Evolutionary conservation across 1,284 basidiomycete genomes (phyloP).

Genomic region (Athelia sp.): DNA sequence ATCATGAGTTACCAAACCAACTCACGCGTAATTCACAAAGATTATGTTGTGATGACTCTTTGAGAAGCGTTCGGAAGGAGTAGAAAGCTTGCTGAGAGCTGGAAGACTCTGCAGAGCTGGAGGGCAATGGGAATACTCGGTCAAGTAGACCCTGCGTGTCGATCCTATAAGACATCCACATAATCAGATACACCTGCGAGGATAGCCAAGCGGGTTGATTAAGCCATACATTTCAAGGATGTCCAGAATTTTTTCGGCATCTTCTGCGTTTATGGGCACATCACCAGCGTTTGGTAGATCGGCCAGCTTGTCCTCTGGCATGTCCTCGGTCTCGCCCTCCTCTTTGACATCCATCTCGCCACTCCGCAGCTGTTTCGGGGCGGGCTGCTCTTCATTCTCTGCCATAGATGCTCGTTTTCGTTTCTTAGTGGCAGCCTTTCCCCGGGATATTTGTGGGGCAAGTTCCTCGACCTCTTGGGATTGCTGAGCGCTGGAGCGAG

Average conservation of each 20-base stretch:
- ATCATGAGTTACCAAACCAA: slow-evolving; percentile 10
- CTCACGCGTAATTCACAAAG: slow-evolving; percentile 48
- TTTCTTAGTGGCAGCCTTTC: slow-evolving; percentile 46
- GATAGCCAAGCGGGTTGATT: not conserved
- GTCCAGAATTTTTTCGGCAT: slow-evolving; percentile 64
- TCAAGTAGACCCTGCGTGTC: slow-evolving; percentile 76
- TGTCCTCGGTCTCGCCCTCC: slow-evolving; percentile 28
- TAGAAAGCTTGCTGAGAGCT: slow-evolving; percentile 32
- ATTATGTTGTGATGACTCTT: slow-evolving; percentile 46
- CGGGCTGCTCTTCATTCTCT: slow-evolving; percentile 38
- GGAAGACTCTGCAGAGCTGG: slow-evolving; percentile 29
- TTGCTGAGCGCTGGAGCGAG: slow-evolving; percentile 53
- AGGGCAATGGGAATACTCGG: slow-evolving; percentile 62
- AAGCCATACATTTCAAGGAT: slow-evolving; percentile 67
- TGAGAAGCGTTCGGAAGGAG: slow-evolving; percentile 62
- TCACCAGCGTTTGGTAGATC: slow-evolving; percentile 37
- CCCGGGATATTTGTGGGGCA: slow-evolving; percentile 19
- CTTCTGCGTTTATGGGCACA: slow-evolving; percentile 37
- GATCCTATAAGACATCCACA: slow-evolving; percentile 34
- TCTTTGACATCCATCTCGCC: slow-evolving; percentile 27
- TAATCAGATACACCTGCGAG: slow-evolving; percentile 1
- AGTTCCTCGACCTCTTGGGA: not conserved
- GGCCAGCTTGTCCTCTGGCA: slow-evolving; percentile 15
- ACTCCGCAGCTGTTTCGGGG: slow-evolving; percentile 41
- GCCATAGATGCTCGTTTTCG: slow-evolving; percentile 51